Percentiles rank a stretch among this genome's conserved stretches.
These are phyloP conservation scores for Annulohypoxylon nitens DNA, from an alignment of 495 filamentous ascomycete species.

Conservation along the genomic window DNA sequence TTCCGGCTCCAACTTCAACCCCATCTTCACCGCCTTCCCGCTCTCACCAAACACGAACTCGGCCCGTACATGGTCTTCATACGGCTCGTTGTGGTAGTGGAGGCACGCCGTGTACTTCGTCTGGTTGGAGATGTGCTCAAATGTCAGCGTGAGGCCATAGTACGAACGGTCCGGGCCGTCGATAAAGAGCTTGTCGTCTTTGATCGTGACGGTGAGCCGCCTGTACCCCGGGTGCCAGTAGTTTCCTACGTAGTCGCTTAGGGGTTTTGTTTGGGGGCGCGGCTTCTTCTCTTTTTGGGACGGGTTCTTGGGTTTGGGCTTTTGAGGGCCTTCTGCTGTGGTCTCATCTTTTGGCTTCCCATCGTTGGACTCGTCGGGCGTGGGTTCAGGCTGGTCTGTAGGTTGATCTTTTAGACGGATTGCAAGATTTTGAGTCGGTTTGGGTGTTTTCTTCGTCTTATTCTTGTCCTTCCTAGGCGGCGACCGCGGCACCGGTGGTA, in stretches of 20 bases:
- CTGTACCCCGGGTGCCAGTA: slow-evolving; percentile 58
- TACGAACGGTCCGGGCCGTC: slow-evolving; percentile 54
- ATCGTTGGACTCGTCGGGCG: slow-evolving; percentile 3
- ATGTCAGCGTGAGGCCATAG: slow-evolving; percentile 36
- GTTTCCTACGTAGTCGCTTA: slow-evolving; percentile 54
- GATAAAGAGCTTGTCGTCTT: slow-evolving; percentile 50
- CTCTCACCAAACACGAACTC: slow-evolving; percentile 46
- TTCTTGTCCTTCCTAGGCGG: slow-evolving; percentile 20
- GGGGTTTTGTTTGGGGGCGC: slow-evolving; percentile 46
- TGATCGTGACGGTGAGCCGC: slow-evolving; percentile 44
- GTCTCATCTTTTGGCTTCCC: neutral
- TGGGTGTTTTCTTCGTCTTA: slow-evolving; percentile 1
- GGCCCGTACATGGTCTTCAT: slow-evolving; percentile 23
- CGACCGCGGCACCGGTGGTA: slow-evolving; percentile 25
- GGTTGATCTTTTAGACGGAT: slow-evolving; percentile 3
- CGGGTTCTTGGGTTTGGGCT: neutral
- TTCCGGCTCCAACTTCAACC: slow-evolving; percentile 40
- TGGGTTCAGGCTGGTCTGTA: neutral
- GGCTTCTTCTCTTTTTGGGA: slow-evolving; percentile 1
- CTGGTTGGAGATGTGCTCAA: slow-evolving; percentile 40
- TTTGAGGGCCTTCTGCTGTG: slow-evolving; percentile 6
- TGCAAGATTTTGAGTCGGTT: neutral
- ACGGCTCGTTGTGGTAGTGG: slow-evolving; percentile 17
- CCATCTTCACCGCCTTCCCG: slow-evolving; percentile 42
- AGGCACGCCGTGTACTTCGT: slow-evolving; percentile 35